These are phyloP conservation scores for Diplodia intermedia DNA, from an alignment of 2,329 filamentous ascomycete genomes.

Conservation along the genomic window DNA sequence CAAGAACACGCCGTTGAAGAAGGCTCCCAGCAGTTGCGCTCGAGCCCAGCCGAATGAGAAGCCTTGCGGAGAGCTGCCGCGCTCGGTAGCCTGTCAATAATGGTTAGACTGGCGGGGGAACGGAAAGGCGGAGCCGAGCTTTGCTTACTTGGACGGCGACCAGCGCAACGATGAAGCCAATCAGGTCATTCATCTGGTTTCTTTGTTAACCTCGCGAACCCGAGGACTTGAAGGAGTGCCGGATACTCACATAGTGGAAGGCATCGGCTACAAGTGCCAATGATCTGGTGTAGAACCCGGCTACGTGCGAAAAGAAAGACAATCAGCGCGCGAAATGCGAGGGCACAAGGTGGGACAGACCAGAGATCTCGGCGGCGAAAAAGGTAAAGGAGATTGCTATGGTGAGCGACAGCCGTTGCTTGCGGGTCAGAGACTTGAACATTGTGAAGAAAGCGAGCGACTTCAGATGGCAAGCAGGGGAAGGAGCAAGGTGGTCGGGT, in stretches of 20 bases:
- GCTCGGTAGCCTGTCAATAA: slow-evolving; percentile 53
- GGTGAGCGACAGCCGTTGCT: slow-evolving; percentile 47
- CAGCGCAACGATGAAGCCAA: slow-evolving; percentile 72
- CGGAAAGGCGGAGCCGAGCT: not conserved
- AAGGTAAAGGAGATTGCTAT: slow-evolving; percentile 57
- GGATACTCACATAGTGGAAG: slow-evolving; percentile 72
- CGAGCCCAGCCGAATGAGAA: slow-evolving; percentile 80
- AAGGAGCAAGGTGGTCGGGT: not conserved
- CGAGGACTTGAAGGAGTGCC: not conserved
- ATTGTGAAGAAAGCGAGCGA: not conserved
- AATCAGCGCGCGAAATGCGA: slow-evolving; percentile 30
- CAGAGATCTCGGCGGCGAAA: slow-evolving; percentile 56
- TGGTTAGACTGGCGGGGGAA: slow-evolving; percentile 3
- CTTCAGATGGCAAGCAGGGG: not conserved
- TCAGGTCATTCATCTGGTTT: slow-evolving; percentile 70
- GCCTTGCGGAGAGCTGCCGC: slow-evolving; percentile 61
- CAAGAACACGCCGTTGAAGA: slow-evolving; percentile 81
- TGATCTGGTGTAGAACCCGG: slow-evolving; percentile 74
- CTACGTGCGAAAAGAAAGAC: slow-evolving; percentile 43
- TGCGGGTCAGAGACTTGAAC: slow-evolving; percentile 37
- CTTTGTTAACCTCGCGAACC: not conserved
- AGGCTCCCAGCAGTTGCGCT: slow-evolving; percentile 74
- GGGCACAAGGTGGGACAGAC: slow-evolving; percentile 37
- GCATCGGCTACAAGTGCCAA: slow-evolving; percentile 78
- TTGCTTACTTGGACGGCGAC: slow-evolving; percentile 65